Conservation (phyloP, 2,329 filamentous ascomycete species). For the Blastomyces silverae region DNA sequence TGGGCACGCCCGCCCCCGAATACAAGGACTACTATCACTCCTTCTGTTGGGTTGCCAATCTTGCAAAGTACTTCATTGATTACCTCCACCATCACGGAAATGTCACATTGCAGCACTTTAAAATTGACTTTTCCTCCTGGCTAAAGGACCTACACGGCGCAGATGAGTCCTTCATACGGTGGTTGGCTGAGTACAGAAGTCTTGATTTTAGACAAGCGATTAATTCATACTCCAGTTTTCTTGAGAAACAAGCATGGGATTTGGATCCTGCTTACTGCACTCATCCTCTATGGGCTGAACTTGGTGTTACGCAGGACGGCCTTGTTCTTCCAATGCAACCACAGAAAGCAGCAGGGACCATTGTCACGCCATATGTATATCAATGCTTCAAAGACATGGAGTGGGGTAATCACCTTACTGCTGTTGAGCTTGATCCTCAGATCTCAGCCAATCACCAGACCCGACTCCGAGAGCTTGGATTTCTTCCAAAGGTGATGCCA, state of each 20-base stretch:
- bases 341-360: constrained; percentile 40
- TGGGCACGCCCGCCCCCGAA: constrained; percentile 50
- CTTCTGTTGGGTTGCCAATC: constrained; percentile 64
- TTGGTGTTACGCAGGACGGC: constrained; percentile 30
- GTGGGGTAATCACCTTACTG: constrained; percentile 45
- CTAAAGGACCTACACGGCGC: constrained; percentile 42
- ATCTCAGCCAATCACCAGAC: constrained; percentile 16
- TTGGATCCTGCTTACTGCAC: constrained; percentile 37
- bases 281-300: constrained; percentile 52
- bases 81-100: constrained; percentile 43
- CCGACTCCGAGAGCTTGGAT: constrained; percentile 15
- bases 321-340: constrained; percentile 26
- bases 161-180: constrained; percentile 45
- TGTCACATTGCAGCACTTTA: constrained; percentile 54
- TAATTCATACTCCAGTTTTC: constrained; percentile 54
- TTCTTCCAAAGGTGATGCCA: constrained; percentile 14
- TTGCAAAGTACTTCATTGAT: constrained; percentile 66
- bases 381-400: constrained; percentile 56
- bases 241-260: constrained; percentile 58
- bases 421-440: constrained; percentile 41
- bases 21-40: constrained; percentile 57
- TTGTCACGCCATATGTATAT: constrained; percentile 64
- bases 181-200: constrained; percentile 47
- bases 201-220: constrained; percentile 59
- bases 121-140: constrained; percentile 53